Evolutionary conservation across 345 rosid species (phyloP).

Genomic region (Hevea brasiliensis): DNA sequence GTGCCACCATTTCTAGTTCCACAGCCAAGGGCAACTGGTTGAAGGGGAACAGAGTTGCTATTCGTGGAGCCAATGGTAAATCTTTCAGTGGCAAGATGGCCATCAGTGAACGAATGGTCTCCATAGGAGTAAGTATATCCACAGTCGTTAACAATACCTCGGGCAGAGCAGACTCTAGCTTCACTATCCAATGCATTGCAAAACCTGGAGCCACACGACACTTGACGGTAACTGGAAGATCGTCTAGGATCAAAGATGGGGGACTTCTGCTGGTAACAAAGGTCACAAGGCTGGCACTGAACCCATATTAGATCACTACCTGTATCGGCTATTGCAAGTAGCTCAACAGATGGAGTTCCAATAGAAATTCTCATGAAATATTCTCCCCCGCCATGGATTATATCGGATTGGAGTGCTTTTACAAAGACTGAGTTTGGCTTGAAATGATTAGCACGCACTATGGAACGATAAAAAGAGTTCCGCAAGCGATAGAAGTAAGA

Average conservation of each 20-base stretch:
- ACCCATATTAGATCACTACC: conserved; percentile 68
- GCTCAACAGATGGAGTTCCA: conserved; percentile 49
- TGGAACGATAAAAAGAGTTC: conserved; percentile 45
- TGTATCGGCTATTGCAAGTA: conserved; percentile 52
- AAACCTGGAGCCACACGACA: conserved; percentile 36
- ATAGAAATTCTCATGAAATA: conserved; percentile 54
- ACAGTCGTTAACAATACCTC: conserved; percentile 37
- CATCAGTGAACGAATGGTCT: conserved; percentile 40
- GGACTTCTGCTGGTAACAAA: conserved; percentile 47
- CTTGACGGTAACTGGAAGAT: conserved; percentile 43
- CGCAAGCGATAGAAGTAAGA: conserved; percentile 40
- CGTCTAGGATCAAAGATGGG: conserved; percentile 47
- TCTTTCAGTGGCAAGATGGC: conserved; percentile 47
- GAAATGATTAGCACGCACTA: conserved; percentile 42
- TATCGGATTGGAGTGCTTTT: conserved; percentile 35
- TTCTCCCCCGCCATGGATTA: conserved; percentile 44
- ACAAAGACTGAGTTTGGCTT: conserved; percentile 4
- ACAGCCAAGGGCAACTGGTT: conserved; percentile 46
- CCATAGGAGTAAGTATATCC: conserved; percentile 48
- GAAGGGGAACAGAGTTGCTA: conserved; percentile 24
- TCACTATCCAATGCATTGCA: conserved; percentile 28
- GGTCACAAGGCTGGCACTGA: conserved; percentile 60
- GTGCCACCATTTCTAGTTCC: conserved; percentile 46
- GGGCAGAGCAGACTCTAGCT: conserved; percentile 26
- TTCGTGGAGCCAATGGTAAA: conserved; percentile 30